Evolutionary conservation across 306 rosid genomes (phyloP).

Genomic region (Inga leiocalycina): DNA sequence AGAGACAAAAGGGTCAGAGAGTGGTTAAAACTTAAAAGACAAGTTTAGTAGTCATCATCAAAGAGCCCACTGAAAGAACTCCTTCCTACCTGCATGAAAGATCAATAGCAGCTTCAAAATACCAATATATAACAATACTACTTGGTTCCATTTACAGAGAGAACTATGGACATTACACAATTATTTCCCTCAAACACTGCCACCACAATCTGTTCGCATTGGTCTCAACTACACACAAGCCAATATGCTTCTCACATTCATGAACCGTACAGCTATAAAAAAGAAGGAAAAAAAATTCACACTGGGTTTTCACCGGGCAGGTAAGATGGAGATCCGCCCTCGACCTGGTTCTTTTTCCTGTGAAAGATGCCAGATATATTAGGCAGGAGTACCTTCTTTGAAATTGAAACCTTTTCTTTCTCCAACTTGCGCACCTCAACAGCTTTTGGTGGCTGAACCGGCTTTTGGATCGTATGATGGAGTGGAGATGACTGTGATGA

Average conservation of each 20-base stretch:
- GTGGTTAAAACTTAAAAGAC: background rate
- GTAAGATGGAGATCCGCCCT: conserved; percentile 89
- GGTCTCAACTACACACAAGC: conserved; percentile 60
- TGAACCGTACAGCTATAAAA: conserved; percentile 38
- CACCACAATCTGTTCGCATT: conserved; percentile 33
- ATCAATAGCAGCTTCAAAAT: conserved; percentile 36
- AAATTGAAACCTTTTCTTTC: conserved; percentile 58
- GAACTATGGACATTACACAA: conserved; percentile 43
- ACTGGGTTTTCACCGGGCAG: conserved; percentile 79
- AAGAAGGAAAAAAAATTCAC: conserved; percentile 44
- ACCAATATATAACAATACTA: conserved; percentile 30
- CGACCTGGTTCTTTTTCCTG: conserved; percentile 78
- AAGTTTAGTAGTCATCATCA: background rate
- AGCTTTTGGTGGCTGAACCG: conserved; percentile 49
- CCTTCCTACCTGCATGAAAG: conserved; percentile 30
- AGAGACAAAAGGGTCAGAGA: background rate
- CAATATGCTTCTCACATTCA: conserved; percentile 50
- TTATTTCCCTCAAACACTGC: conserved; percentile 39
- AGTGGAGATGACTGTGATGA: conserved; percentile 69
- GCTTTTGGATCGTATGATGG: conserved; percentile 65
- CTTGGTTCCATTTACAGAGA: conserved; percentile 54
- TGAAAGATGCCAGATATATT: conserved; percentile 75
- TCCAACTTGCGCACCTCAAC: conserved; percentile 58
- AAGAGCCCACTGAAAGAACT: conserved; percentile 9
- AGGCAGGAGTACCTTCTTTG: conserved; percentile 81